Evolutionary conservation across 805 yeast genomes (phyloP), one percentile per base, ranked within the genome.

Genomic region (Metschnikowia gelsemii): DNA sequence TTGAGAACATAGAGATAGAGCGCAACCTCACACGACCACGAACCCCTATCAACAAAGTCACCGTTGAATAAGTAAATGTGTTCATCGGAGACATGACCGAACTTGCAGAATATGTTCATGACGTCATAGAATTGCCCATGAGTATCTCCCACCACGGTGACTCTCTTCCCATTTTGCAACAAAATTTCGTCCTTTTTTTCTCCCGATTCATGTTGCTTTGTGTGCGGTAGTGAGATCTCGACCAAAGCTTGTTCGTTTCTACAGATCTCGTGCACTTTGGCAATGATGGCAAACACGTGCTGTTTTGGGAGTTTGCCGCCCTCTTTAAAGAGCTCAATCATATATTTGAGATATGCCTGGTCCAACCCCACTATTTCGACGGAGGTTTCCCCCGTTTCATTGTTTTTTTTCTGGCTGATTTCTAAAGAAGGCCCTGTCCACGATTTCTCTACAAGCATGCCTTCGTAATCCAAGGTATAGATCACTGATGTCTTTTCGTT

Each of bases 1-100:
- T 93, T 93, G 62, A 87, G 75, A 9, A 82, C 73, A 61, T 86
- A 89, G 31, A 87, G 73, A 22, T 84, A 70, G 34, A 93, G 66
- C 2, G 96, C 96, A 34, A 93, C 96, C 61, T 93, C 99, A 58
- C 96, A 87, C 3, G 97, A 88, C 98, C 99, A 91, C 13, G 96
- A 86, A 5, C 99, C 99, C 57, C 99, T 76, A 62, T 93, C 99
- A 3, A 93, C 99, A 65, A 93, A 91, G 65, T 93, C 99, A 32
- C 99, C 99, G 57, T 93, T 93, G 70, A 93, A 91, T 35, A 93
- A 64, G 59, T 87, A 93, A 4, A 80, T 73, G 59, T 90, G 97
- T 3, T 67, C 63, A 2, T 73, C 68, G 3, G 72, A 58, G 0
- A 91, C 95, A 52, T 72, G 64, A 12, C 98, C 98, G 57, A 80